Percentiles rank a stretch among this genome's conserved stretches.
Conservation (phyloP, 495 filamentous ascomycete genomes). For the Halenospora varia region DNA sequence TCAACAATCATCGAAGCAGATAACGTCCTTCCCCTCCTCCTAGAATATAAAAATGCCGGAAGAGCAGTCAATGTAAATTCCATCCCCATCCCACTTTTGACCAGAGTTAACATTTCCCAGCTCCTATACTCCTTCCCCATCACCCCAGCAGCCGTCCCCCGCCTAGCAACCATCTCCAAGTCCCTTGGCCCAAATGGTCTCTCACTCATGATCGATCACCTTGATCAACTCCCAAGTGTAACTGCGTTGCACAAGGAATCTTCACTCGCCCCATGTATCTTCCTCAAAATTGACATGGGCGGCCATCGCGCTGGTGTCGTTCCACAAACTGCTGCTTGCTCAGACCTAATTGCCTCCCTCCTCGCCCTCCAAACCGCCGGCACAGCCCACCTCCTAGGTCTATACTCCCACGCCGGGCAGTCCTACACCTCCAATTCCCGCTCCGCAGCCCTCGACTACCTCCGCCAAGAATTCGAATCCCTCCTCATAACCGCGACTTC, state of each 20-base stretch:
- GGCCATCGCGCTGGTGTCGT: constrained; percentile 70
- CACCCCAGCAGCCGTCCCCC: constrained; percentile 53
- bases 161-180: constrained; percentile 49
- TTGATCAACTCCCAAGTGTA: constrained; percentile 51
- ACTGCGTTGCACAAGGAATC: constrained; percentile 32
- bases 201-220: constrained; percentile 70
- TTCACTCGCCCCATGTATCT: constrained; percentile 47
- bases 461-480: constrained; percentile 58
- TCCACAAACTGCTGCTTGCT: constrained; percentile 45
- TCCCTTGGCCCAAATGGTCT: constrained; percentile 50
- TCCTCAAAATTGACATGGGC: constrained; percentile 77
- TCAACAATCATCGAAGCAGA: constrained; percentile 79
- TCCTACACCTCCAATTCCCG: constrained; percentile 55
- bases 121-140: constrained; percentile 76
- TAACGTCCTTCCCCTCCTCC: constrained; percentile 55
- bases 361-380: constrained; percentile 37
- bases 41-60: constrained; percentile 48
- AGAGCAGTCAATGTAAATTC: constrained; percentile 50
- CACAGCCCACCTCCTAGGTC: constrained; percentile 48
- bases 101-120: constrained; percentile 30
- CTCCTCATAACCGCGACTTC: constrained; percentile 44
- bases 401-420: constrained; percentile 79
- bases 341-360: constrained; percentile 44
- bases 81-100: background rate
- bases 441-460: constrained; percentile 49